Evolutionary conservation across 805 yeast species (phyloP).

Genomic region (Wickerhamiella galacta): DNA sequence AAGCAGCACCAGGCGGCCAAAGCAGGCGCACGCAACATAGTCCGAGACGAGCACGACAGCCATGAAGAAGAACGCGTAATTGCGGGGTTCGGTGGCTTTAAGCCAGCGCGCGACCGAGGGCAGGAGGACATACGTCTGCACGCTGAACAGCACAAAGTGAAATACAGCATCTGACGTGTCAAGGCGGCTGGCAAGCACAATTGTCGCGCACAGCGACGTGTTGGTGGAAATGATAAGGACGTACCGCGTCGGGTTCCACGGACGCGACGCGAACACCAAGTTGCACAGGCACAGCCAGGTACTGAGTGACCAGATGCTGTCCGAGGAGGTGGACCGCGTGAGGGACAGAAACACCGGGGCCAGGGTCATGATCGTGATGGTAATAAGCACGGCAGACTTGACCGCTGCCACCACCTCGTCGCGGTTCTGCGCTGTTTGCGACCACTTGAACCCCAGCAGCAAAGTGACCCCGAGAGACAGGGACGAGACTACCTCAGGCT

Average conservation of each 20-base stretch:
- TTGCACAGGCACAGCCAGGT: conserved; percentile 62
- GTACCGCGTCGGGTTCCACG: conserved; percentile 25
- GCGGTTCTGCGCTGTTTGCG: conserved; percentile 4
- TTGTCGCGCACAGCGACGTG: conserved; percentile 67
- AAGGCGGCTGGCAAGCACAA: conserved; percentile 80
- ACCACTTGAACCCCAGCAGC: conserved; percentile 18
- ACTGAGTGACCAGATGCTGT: conserved; percentile 87
- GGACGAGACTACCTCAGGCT: conserved; percentile 18
- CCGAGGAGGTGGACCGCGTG: conserved; percentile 77
- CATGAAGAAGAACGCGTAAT: conserved; percentile 18
- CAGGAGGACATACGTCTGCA: conserved; percentile 52
- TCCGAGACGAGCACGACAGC: conserved; percentile 12
- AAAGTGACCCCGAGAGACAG: conserved; percentile 4
- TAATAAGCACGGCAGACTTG: conserved; percentile 53
- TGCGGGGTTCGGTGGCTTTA: conserved; percentile 23
- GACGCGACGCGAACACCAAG: conserved; percentile 54
- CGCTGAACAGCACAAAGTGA: conserved; percentile 59
- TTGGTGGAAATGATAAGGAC: conserved; percentile 59
- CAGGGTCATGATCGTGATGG: conserved; percentile 53
- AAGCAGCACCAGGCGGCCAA: conserved; percentile 27
- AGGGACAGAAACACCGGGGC: conserved; percentile 84
- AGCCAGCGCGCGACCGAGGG: conserved; percentile 55
- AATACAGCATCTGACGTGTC: conserved; percentile 60
- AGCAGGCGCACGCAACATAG: conserved; percentile 4
- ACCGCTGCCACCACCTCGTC: conserved; percentile 20